Base-by-base conservation (phyloP, 192 early-diverging fungal genomes). In the Martensiomyces pterosporus region DNA sequence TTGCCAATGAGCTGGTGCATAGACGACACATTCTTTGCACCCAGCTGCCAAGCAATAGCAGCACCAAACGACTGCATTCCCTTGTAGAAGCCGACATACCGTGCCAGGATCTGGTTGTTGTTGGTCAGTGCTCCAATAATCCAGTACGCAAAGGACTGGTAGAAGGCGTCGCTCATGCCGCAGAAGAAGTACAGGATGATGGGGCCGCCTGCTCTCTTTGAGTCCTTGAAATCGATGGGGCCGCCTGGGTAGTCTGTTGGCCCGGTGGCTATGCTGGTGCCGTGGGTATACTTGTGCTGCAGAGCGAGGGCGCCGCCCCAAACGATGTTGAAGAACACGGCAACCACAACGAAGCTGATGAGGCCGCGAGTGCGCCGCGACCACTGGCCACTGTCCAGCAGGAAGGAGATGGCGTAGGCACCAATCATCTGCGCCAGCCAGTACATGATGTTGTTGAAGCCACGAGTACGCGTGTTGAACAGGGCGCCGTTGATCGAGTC, bases 11-110 rank as follows among this genome's bases (percentile, higher is more conserved):
- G 51, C 32, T 66, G 46, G 34, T 44, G 53, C 57, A 75, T 64
- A 41, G 43, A 66, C 15, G 58, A 18, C 41, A 47, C 46, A 4
- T 45, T 23, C 39, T 41, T 41, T 5, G 39, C 39, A 9, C 9
- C 39, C 39, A 41, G 22, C 43, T 80, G 75, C 72, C 80, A 78
- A 1, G 78, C 67, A 39, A 84, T 67, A 46, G 81, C 85, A 41
- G 54, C 76, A 19, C 71, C 80, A 42, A 75, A 71, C 36, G 78
- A 81, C 71, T 89, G 87, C 39, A 86, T 79, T 32, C 79, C 80
- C 78, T 89, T 89, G 79, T 89, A 89, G 74, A 82, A 85, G 24
- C 85, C 87, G 27, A 79, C 77, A 53, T 79, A 85, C 38, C 80
- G 69, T 8, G 83, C 69, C 36, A 78, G 52, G 40, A 63, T 58